phyloP scores from a whole-genome alignment of 2,329 filamentous ascomycete genomes.

The Penicillium sclerotigenum region DNA sequence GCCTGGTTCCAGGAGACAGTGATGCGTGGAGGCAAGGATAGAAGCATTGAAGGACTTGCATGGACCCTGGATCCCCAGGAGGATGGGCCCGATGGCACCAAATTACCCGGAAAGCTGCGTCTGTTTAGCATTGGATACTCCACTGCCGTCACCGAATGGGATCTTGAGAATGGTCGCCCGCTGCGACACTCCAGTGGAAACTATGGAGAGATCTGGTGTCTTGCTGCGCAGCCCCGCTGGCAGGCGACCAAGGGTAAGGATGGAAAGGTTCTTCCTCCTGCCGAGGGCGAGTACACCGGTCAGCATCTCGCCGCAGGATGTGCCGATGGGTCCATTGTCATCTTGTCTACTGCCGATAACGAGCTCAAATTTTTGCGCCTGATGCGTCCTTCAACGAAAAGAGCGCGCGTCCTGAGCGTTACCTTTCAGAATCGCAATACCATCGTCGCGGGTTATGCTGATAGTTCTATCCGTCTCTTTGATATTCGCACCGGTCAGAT shows the following conservation, averaged over 20 bases:
- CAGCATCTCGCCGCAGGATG: conserved; percentile 81
- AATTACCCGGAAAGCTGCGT: conserved; percentile 68
- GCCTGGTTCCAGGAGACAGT: conserved; percentile 87
- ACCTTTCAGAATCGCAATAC: conserved; percentile 81
- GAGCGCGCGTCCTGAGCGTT: conserved; percentile 84
- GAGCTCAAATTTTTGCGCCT: conserved; percentile 77
- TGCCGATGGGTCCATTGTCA: conserved; percentile 81
- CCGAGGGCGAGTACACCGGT: conserved; percentile 41
- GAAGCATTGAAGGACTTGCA: conserved; percentile 83
- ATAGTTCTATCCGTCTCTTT: conserved; percentile 89
- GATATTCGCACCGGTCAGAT: conserved; percentile 76
- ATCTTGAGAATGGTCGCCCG: conserved; percentile 73
- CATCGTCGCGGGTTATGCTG: conserved; percentile 88
- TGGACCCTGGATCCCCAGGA: conserved; percentile 88
- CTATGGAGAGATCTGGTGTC: conserved; percentile 95
- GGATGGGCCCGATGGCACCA: conserved; percentile 52
- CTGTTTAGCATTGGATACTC: conserved; percentile 97
- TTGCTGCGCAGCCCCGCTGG: conserved; percentile 75
- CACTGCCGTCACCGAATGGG: conserved; percentile 90
- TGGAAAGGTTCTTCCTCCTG: conserved; percentile 33
- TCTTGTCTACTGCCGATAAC: conserved; percentile 81
- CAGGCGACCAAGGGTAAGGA: conserved; percentile 39
- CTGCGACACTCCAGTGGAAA: conserved; percentile 83
- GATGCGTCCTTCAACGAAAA: conserved; percentile 75
- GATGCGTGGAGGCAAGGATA: conserved; percentile 76